Conservation (phyloP, 139 green algal species). For the Astrephomene gubernaculifera region DNA sequence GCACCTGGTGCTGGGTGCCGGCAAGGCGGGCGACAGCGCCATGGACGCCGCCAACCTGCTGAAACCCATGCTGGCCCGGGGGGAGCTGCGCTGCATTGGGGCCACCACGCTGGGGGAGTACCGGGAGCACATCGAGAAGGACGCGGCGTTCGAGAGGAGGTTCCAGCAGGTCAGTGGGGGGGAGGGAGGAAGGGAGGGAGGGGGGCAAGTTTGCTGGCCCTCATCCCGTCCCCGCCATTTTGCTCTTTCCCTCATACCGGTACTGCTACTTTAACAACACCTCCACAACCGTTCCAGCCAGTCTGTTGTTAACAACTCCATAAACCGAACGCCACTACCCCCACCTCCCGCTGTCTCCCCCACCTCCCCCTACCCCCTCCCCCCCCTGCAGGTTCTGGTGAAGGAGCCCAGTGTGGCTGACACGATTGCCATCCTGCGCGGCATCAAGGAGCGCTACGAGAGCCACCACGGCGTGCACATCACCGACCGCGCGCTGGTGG, state of each 20-base stretch:
- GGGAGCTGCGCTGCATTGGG: constrained; percentile 95
- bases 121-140: constrained; percentile 95
- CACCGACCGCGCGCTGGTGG: constrained; percentile 69
- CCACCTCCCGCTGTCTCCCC: too few species aligned
- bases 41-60: constrained; percentile 97
- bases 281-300: too few species aligned
- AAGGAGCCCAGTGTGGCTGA: constrained; percentile 87
- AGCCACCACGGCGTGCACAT: constrained; percentile 74
- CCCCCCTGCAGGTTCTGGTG: constrained; percentile 88
- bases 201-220: too few species aligned
- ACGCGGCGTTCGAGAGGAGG: constrained; percentile 90
- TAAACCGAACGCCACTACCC: too few species aligned
- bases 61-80: constrained; percentile 96
- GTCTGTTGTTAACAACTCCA: too few species aligned
- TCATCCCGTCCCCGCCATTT: too few species aligned
- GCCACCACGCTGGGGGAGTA: constrained; percentile 95
- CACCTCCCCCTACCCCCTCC: too few species aligned
- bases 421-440: constrained; percentile 94
- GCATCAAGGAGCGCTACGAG: constrained; percentile 84
- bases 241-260: too few species aligned
- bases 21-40: constrained; percentile 78
- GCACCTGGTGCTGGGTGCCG: constrained; percentile 65
- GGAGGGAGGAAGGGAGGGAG: too few species aligned
- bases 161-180: constrained; percentile 84
- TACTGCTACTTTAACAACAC: too few species aligned